These are phyloP conservation scores for Lignosus rhinocerotis DNA, from an alignment of 1,284 basidiomycete genomes.

Conservation along the genomic window DNA sequence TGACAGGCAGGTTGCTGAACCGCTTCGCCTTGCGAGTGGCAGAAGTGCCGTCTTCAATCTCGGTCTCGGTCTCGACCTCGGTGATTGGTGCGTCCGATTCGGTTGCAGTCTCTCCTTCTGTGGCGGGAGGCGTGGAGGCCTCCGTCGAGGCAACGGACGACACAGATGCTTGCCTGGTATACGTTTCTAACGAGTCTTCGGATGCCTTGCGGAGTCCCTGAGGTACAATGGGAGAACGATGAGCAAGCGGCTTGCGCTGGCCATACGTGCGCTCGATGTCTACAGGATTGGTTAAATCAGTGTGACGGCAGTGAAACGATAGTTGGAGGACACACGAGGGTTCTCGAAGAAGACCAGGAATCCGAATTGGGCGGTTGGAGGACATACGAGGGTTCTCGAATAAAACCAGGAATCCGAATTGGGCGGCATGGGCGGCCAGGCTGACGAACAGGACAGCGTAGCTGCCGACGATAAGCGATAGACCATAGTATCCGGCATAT, in stretches of 20 bases:
- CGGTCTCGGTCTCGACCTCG: slow-evolving; percentile 61
- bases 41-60: slow-evolving; percentile 25
- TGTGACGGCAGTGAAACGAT: too few species aligned
- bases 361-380: slow-evolving; percentile 79
- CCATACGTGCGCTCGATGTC: slow-evolving; percentile 94
- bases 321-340: slow-evolving; percentile 66
- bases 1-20: slow-evolving; percentile 12
- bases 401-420: slow-evolving; percentile 94
- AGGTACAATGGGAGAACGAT: slow-evolving; percentile 65
- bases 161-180: slow-evolving; percentile 22
- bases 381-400: slow-evolving; percentile 95
- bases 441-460: slow-evolving; percentile 93
- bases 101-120: slow-evolving; percentile 73
- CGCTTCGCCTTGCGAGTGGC: slow-evolving; percentile 13
- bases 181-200: slow-evolving; percentile 14
- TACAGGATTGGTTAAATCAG: slow-evolving; percentile 32
- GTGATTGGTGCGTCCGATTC: slow-evolving; percentile 65
- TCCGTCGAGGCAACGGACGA: slow-evolving; percentile 29
- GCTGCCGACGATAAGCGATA: slow-evolving; percentile 87
- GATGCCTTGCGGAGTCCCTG: slow-evolving; percentile 13
- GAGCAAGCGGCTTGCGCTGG: slow-evolving; percentile 82
- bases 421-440: slow-evolving; percentile 89
- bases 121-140: slow-evolving; percentile 60
- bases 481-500: slow-evolving; percentile 95
- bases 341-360: slow-evolving; percentile 97